Base-by-base conservation (phyloP, 1,284 basidiomycete species). In the Vanrija humicola region DNA sequence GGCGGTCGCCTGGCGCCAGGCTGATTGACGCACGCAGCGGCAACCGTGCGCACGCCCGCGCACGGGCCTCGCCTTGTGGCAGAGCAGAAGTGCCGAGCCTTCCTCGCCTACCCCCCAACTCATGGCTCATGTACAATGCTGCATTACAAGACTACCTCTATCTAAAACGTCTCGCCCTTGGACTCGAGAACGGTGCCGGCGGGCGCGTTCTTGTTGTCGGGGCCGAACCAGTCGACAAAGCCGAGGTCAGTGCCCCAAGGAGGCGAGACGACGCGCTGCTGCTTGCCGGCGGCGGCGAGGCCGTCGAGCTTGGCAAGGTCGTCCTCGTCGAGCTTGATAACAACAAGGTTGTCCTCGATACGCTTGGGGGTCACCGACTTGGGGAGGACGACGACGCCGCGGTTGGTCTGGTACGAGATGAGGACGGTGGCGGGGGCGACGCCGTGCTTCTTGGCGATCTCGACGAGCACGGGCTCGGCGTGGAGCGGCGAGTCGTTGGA, bases 351-450 rank as follows among this genome's bases (percentile, higher is more conserved):
- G 48, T 50, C 50, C 46, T 72, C 67, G 64, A 78, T 77, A 29
- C 91, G 85, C 39, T 80, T 70, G 38, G 84, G 83, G 0, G 84
- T 92, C 48, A 90, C 87, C 23, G 84, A 89, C 77, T 89, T 90
- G 12, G 88, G 84, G 29, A 91, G 80, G 26, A 84, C 82, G 26
- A 88, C 80, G 53, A 84, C 79, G 47, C 59, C 82, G 71, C 73
- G 74, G 59, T 78, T 77, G 43, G 76, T 73, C 49, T 72, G 67
- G 29, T 77, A 73, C 34, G 63, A 64, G 53, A 68, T 65, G 44
- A 69, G 58, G 26, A 73, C 58, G 56, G 87, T 86, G 3, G 86
- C 79, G 1, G 83, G 79, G 42, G 82, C 76, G 38, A 86, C 74
- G 6, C 73, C 73, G 71, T 88, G 79, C 72, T 84, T 85, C 59